A percentile compares a stretch with the other conserved stretches of the same genome.
Conservation (phyloP, 2,329 filamentous ascomycete species). For the Colletotrichum cuscutae region DNA sequence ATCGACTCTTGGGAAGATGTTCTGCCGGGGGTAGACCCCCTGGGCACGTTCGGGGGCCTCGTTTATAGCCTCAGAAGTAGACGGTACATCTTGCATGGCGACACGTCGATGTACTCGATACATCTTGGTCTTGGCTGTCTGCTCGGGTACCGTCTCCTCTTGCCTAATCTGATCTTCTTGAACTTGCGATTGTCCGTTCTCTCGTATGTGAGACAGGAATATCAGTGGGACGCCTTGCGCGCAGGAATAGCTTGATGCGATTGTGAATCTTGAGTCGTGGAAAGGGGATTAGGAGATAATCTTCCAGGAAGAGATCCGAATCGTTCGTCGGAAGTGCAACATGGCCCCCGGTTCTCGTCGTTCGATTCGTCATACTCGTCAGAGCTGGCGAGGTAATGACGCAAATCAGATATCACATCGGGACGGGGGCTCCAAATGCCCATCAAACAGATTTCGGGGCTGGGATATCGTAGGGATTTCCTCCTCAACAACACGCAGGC, state of each 20-base stretch:
- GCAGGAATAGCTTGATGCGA: not conserved
- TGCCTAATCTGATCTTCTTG: not conserved
- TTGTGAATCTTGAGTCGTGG: not conserved
- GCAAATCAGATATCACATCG: constrained; percentile 26
- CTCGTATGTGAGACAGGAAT: not conserved
- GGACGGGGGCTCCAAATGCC: not conserved
- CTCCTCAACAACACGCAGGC: not conserved
- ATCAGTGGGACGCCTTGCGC: not conserved
- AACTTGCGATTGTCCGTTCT: not conserved
- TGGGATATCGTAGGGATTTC: not conserved
- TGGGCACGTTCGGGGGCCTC: not conserved
- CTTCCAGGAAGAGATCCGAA: not conserved
- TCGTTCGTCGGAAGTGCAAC: not conserved
- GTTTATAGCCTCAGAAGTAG: not conserved
- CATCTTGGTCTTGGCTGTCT: not conserved
- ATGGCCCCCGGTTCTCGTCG: not conserved
- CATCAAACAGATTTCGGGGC: constrained; percentile 1
- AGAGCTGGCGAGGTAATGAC: constrained; percentile 15
- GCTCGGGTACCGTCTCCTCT: not conserved
- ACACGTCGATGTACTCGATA: constrained; percentile 1
- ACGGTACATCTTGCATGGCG: constrained; percentile 19
- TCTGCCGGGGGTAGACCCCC: not conserved
- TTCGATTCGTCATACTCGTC: constrained; percentile 16
- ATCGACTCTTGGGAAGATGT: constrained; percentile 6
- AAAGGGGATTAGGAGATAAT: not conserved